These are phyloP conservation scores for Talaromyces sp. DNA, from an alignment of 2,329 filamentous ascomycete genomes.

Conservation along the genomic window DNA sequence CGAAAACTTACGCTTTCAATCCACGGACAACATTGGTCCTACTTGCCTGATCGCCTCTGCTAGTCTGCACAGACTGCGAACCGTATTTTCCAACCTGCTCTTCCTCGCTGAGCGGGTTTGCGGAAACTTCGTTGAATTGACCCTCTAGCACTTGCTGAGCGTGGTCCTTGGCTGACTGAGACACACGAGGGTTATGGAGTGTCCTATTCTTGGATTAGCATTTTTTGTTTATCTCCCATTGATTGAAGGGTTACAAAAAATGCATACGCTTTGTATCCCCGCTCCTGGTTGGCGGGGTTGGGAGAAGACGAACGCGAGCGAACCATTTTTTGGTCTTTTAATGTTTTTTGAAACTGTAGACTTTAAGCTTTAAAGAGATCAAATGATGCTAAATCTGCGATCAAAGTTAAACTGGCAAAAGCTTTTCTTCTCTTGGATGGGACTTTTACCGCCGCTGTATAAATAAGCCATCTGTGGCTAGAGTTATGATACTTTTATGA, in stretches of 20 bases:
- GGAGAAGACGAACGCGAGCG: constrained; percentile 11
- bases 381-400: background rate
- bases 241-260: background rate
- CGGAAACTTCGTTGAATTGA: constrained; percentile 8
- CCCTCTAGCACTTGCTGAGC: constrained; percentile 18
- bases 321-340: constrained; percentile 8
- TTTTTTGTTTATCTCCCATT: background rate
- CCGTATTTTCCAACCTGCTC: constrained; percentile 5
- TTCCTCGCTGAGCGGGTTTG: background rate
- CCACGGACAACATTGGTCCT: constrained; percentile 19
- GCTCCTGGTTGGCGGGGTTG: constrained; percentile 14
- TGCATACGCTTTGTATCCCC: constrained; percentile 20
- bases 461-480: background rate
- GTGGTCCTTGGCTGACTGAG: constrained; percentile 14
- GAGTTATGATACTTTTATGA: background rate
- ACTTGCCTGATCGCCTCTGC: constrained; percentile 14
- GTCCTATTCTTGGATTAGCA: constrained; percentile 11
- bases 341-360: background rate
- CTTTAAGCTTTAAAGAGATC: no score
- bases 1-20: constrained; percentile 19
- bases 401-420: background rate
- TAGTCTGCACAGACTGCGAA: constrained; percentile 6
- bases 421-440: background rate
- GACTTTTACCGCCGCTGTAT: background rate
- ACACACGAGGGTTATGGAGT: constrained; percentile 17